Evolutionary conservation across 345 rosid genomes (phyloP), one percentile per base, ranked within the genome.

Genomic region (Heritiera littoralis): DNA sequence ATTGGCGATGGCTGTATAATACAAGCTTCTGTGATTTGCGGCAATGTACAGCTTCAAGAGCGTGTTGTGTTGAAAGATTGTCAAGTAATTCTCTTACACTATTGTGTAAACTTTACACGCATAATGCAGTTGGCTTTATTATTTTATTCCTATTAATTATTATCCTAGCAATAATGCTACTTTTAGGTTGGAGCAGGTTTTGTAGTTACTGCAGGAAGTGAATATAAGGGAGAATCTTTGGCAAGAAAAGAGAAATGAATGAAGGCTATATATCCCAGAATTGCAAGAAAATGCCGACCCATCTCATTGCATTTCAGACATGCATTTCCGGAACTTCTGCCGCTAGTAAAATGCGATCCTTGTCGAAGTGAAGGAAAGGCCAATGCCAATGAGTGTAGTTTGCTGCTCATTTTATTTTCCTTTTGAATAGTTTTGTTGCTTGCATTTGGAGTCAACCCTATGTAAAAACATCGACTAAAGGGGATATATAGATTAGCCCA

Each of bases 1-100:
- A 87, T 91, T 72, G 97, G 93, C 74, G 99, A 94, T 85, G 97
- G 98, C 61, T 94, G 98, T 82, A 91, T 97, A 9, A 87, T 96
- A 81, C 97, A 96, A 83, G 95, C 95, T 70, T 94, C 99, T 35
- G 93, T 96, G 77, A 77, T 96, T 72, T 96, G 97, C 86, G 92
- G 97, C 86, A 96, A 91, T 32, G 97, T 86, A 30, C 98, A 94
- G 83, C 92, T 96, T 79, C 98, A 90, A 86, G 99, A 96, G 78
- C 98, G 97, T 66, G 97, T 81, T 23, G 75, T 81, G 45, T 79
- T 96, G 82, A 96, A 82, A 89, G 98, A 96, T 64, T 96, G 99
- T 77, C 99, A 92, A 87, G 99, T 93, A 86, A 59, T 56, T 46
- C 80, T 80, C 35, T n/a, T n/a, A 38, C 30, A 40, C 66, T 18